Conservation (phyloP, 768 basidiomycete genomes). For the Dentipellis fragilis region DNA sequence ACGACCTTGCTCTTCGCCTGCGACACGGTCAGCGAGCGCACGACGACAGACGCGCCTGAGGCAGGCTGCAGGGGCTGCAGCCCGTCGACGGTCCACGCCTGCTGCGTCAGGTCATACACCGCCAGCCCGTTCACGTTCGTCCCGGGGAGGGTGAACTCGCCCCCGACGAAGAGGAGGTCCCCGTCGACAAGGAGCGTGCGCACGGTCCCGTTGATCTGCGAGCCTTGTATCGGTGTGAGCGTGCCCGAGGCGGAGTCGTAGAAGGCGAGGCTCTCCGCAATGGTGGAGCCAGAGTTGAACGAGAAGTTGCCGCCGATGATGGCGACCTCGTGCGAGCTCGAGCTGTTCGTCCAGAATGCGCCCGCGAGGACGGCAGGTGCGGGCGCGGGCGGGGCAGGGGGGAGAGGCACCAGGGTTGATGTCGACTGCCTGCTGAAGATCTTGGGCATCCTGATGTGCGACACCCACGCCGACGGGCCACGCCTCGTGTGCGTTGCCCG, state of each 20-base stretch:
- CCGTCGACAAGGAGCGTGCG: constrained; percentile 63
- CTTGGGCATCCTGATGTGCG: constrained; percentile 31
- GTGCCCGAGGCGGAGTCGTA: constrained; percentile 50
- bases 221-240: constrained; percentile 46
- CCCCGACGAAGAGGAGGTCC: constrained; percentile 72
- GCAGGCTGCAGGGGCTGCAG: constrained; percentile 51
- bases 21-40: constrained; percentile 63
- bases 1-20: constrained; percentile 48
- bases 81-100: constrained; percentile 50
- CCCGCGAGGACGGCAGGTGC: constrained; percentile 83
- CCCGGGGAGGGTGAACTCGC: constrained; percentile 63
- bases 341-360: constrained; percentile 80
- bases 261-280: constrained; percentile 49
- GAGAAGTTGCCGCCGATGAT: constrained; percentile 91
- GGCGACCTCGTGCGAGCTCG: constrained; percentile 52
- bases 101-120: constrained; percentile 62
- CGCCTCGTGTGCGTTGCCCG: constrained; percentile 25
- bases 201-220: constrained; percentile 67
- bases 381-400: constrained; percentile 39
- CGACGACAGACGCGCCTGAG: constrained; percentile 45
- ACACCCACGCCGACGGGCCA: constrained; percentile 35
- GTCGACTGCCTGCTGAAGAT: constrained; percentile 43
- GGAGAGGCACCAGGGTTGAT: constrained; percentile 40
- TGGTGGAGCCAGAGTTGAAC: constrained; percentile 31
- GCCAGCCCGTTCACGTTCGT: constrained; percentile 59